These are phyloP conservation scores for Sphaerobolus stellatus DNA, from an alignment of 1,284 basidiomycete species.

Conservation along the genomic window DNA sequence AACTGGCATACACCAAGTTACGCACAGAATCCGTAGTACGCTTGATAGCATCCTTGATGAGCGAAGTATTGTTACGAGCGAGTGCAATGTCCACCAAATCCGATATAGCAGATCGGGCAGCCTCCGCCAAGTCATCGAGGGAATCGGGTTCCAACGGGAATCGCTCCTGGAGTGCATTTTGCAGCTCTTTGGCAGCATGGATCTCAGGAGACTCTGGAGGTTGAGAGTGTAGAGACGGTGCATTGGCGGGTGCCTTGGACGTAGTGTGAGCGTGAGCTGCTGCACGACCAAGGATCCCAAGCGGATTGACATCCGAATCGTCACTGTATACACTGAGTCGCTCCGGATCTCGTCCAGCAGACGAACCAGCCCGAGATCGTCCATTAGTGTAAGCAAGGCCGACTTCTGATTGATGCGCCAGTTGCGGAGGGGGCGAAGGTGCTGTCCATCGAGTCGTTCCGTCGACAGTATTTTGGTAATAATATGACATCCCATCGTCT, in stretches of 20 bases:
- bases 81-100: constrained; percentile 55
- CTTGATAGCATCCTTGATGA: constrained; percentile 7
- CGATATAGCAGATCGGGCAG: constrained; percentile 55
- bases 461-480: constrained; percentile 73
- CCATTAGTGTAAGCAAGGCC: constrained; percentile 12
- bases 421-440: constrained; percentile 5
- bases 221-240: constrained; percentile 1
- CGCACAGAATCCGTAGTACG: constrained; percentile 4
- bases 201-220: not conserved
- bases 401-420: too few species aligned
- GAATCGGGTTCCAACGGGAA: constrained; percentile 7
- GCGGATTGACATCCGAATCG: constrained; percentile 70
- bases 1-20: constrained; percentile 12
- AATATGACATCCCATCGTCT: constrained; percentile 83
- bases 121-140: constrained; percentile 43
- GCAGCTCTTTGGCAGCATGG: constrained; percentile 7
- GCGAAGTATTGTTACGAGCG: constrained; percentile 1
- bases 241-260: not conserved
- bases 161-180: constrained; percentile 1
- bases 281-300: constrained; percentile 29
- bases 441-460: constrained; percentile 66
- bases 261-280: constrained; percentile 1
- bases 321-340: constrained; percentile 72
- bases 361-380: constrained; percentile 39
- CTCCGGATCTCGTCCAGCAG: constrained; percentile 36